phyloP scores from a whole-genome alignment of 2,329 filamentous ascomycete species.

The Aureobasidium vineae region DNA sequence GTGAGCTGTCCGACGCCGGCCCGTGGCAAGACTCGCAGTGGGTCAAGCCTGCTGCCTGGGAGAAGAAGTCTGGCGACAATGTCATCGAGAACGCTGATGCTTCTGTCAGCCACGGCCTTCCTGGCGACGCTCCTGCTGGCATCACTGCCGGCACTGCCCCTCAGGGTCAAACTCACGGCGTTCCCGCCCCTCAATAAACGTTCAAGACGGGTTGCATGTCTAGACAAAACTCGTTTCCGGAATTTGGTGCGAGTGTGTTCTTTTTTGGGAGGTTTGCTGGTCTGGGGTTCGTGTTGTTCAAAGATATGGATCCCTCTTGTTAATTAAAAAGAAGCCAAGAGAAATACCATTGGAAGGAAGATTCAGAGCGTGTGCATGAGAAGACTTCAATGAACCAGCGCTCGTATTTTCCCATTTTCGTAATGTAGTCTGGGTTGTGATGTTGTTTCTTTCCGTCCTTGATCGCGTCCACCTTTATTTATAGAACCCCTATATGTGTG shows the following conservation, averaged over 20 bases:
- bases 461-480: no score
- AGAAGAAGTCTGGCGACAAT: constrained; percentile 39
- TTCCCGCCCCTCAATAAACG: constrained; percentile 20
- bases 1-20: constrained; percentile 80
- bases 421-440: background rate
- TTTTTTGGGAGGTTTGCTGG: background rate
- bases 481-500: no score
- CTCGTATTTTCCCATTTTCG: background rate
- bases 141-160: constrained; percentile 20
- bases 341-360: background rate
- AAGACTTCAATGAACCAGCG: background rate
- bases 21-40: constrained; percentile 79
- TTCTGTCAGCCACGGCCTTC: constrained; percentile 18
- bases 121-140: background rate
- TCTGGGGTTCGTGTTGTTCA: background rate
- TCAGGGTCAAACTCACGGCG: constrained; percentile 16
- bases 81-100: constrained; percentile 36
- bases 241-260: background rate
- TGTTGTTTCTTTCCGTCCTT: background rate
- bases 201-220: background rate
- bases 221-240: constrained; percentile 3
- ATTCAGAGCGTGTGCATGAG: background rate
- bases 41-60: constrained; percentile 56
- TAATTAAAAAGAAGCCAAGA: background rate
- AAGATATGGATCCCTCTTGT: background rate